phyloP scores from a whole-genome alignment of 345 rosid genomes.

The Camelina sativa region DNA sequence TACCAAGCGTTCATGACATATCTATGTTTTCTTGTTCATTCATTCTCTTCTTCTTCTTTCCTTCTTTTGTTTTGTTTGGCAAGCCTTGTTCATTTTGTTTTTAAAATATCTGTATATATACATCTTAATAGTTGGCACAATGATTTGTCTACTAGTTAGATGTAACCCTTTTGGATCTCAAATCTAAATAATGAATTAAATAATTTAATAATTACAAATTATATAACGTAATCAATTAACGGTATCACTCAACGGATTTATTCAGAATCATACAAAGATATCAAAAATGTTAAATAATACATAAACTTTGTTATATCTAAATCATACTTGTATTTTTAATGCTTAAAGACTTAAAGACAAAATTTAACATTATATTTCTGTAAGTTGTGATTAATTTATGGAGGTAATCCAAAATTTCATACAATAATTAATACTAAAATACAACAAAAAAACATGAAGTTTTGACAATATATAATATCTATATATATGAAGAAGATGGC shows the following conservation, averaged over 20 bases:
- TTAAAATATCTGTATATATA: not conserved
- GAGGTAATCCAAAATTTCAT: slow-evolving; percentile 9
- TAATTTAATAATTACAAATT: slow-evolving; percentile 15
- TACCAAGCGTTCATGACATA: slow-evolving; percentile 17
- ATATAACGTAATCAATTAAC: slow-evolving; percentile 33
- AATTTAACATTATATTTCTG: slow-evolving; percentile 19
- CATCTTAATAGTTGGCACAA: slow-evolving; percentile 22
- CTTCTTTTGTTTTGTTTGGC: too few species aligned
- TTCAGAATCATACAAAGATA: slow-evolving; percentile 12
- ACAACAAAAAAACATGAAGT: slow-evolving; percentile 21
- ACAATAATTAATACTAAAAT: slow-evolving; percentile 17
- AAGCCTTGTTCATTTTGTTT: not conserved
- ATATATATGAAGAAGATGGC: slow-evolving; percentile 32
- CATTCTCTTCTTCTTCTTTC: not conserved
- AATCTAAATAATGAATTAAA: slow-evolving; percentile 20
- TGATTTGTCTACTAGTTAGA: slow-evolving; percentile 33
- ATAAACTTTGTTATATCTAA: not conserved
- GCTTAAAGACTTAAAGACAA: slow-evolving; percentile 7
- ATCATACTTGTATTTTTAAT: slow-evolving; percentile 1
- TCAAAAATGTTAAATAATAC: slow-evolving; percentile 11
- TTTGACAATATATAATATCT: slow-evolving; percentile 6
- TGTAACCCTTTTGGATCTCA: slow-evolving; percentile 30
- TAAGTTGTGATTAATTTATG: slow-evolving; percentile 34
- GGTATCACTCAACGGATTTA: slow-evolving; percentile 9
- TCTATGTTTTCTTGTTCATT: slow-evolving; percentile 13